These are phyloP conservation scores for Anethum foeniculum DNA, from an alignment of 140 eudicot genomes.

Conservation along the genomic window DNA sequence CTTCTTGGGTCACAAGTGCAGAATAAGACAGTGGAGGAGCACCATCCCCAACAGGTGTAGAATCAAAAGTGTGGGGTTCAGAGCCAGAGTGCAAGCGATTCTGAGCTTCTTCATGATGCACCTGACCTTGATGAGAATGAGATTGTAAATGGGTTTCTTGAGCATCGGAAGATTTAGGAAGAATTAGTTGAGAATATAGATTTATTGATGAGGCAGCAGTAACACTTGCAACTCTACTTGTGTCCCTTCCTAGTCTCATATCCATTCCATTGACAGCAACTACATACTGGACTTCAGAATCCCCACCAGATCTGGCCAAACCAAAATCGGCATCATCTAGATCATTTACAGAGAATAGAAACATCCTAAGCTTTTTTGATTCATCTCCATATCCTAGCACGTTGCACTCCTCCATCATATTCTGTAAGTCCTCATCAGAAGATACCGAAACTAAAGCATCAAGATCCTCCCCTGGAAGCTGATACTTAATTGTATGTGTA, in stretches of 20 bases:
- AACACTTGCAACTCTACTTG: constrained; percentile 28
- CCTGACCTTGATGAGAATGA: constrained; percentile 26
- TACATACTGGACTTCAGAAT: constrained; percentile 84
- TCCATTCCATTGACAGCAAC: constrained; percentile 89
- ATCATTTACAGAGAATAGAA: constrained; percentile 61
- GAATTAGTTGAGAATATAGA: constrained; percentile 28
- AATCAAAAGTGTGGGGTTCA: constrained; percentile 20
- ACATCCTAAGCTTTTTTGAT: constrained; percentile 68
- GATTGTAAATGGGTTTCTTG: constrained; percentile 29
- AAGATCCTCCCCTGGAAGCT: constrained; percentile 97
- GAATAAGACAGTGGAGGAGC: constrained; percentile 20
- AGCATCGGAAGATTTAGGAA: constrained; percentile 24
- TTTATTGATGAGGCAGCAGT: constrained; percentile 11
- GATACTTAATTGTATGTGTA: constrained; percentile 58
- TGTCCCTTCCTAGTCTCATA: constrained; percentile 41
- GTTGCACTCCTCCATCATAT: constrained; percentile 94
- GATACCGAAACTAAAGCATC: constrained; percentile 95
- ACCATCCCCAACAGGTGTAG: constrained; percentile 34
- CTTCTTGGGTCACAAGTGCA: constrained; percentile 26
- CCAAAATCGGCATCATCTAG: constrained; percentile 66
- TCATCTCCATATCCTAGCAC: constrained; percentile 50
- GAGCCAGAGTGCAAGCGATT: constrained; percentile 21
- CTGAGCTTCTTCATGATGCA: constrained; percentile 32
- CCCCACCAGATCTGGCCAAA: constrained; percentile 49
- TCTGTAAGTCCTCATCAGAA: constrained; percentile 75